These are phyloP conservation scores for Calonectria crousiana DNA, from an alignment of 2,329 filamentous ascomycete species.

Conservation along the genomic window DNA sequence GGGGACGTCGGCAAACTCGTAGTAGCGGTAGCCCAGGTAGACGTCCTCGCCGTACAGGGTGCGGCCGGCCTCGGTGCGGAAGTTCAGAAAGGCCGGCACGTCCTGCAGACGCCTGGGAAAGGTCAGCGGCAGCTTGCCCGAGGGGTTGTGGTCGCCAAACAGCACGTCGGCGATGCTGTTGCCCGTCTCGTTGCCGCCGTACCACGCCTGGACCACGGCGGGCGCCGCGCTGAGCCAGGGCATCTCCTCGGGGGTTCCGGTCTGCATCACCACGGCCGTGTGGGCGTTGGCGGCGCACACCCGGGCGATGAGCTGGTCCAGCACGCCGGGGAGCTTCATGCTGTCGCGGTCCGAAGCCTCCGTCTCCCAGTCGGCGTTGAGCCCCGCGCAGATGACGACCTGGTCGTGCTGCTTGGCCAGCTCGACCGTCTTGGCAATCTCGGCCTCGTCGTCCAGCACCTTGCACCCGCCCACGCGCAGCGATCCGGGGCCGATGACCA, in stretches of 20 bases:
- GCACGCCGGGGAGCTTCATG: slow-evolving; percentile 80
- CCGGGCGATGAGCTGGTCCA: slow-evolving; percentile 76
- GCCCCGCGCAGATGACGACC: slow-evolving; percentile 81
- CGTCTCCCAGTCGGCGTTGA: slow-evolving; percentile 86
- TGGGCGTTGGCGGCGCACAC: slow-evolving; percentile 76
- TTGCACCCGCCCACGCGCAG: slow-evolving; percentile 73
- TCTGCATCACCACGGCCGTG: slow-evolving; percentile 81
- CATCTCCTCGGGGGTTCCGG: slow-evolving; percentile 80
- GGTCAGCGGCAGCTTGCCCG: slow-evolving; percentile 79
- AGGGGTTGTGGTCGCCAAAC: slow-evolving; percentile 80
- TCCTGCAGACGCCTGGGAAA: slow-evolving; percentile 78
- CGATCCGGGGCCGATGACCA: slow-evolving; percentile 69
- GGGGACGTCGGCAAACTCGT: slow-evolving; percentile 75
- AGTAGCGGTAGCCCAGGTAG: slow-evolving; percentile 85
- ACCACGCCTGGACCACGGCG: slow-evolving; percentile 83
- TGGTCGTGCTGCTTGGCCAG: slow-evolving; percentile 79
- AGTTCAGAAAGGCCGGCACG: slow-evolving; percentile 83
- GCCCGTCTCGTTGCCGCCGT: slow-evolving; percentile 87
- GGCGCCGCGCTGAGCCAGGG: slow-evolving; percentile 71
- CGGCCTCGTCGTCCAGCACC: slow-evolving; percentile 67
- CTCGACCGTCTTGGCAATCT: slow-evolving; percentile 75
- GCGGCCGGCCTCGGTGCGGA: slow-evolving; percentile 75
- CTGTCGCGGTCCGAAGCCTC: slow-evolving; percentile 84
- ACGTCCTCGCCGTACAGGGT: slow-evolving; percentile 84
- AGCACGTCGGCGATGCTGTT: slow-evolving; percentile 84